Evolutionary conservation across 2,329 filamentous ascomycete species (phyloP), one percentile per base, ranked within the genome.

Genomic region (Ilyonectria mors-panacis): DNA sequence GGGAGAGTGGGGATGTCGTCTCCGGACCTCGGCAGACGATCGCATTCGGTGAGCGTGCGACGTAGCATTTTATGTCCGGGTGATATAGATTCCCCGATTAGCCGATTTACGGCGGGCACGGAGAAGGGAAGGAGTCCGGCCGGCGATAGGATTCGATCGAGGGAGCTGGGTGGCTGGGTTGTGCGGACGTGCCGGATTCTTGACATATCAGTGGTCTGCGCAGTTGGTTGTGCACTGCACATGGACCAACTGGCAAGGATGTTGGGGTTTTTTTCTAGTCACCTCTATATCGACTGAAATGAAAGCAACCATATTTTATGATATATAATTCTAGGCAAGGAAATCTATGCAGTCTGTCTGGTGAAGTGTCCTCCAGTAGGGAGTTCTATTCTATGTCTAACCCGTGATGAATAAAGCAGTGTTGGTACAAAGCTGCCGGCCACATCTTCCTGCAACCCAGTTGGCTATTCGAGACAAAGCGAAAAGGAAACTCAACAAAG

Each of bases 1-100:
- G 28, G 28, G n/a, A 53, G 50, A 33, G 50, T 35, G 28, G 50
- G 30, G 50, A 53, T 35, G 21, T 35, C 30, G 21, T 33, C 50
- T 21, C 28, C 50, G 28, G 9, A 35, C 50, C 50, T 53, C 50
- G 50, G 50, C 50, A 53, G 37, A 39, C 17, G 37, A 39, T n/a
- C 37, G 15, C 15, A n/a, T 42, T n/a, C 39, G 39, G 39, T 17
- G 15, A 42, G 39, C 1, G 39, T n/a, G 39, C 39, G 39, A n/a
- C 39, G n/a, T 17, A n/a, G 39, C 39, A n/a, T 42, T 17, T 39
- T 39, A n/a, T 6, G 8, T 8, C 39, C 15, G 15, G 37, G 37
- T 7, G 5, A n/a, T n/a, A n/a, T 26, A 42, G 15, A n/a, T 42
- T 8, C 4, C 17, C 15, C 39, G n/a, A n/a, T n/a, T 42, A n/a